These are phyloP conservation scores for Mrakia hoshinonis DNA, from an alignment of 768 basidiomycete genomes.

Conservation along the genomic window DNA sequence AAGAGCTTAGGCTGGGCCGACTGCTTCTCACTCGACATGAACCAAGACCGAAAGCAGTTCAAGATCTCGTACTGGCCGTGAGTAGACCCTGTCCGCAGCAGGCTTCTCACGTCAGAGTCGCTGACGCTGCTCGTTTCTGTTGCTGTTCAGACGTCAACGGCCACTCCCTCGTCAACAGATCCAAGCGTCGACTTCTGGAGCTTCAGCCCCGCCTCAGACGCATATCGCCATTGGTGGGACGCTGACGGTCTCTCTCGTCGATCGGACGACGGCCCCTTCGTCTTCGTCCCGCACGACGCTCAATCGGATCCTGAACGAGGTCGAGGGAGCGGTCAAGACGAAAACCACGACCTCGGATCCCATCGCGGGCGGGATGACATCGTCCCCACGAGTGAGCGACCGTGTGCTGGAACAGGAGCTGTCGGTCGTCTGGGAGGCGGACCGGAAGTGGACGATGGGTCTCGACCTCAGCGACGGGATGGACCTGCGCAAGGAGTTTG, in stretches of 20 bases:
- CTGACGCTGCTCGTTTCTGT: neutral
- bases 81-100: conserved; percentile 26
- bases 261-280: neutral
- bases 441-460: conserved; percentile 55
- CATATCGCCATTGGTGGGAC: conserved; percentile 50
- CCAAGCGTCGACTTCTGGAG: neutral
- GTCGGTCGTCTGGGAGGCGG: conserved; percentile 68
- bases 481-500: conserved; percentile 43
- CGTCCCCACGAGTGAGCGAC: conserved; percentile 48
- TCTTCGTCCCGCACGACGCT: conserved; percentile 13
- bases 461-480: conserved; percentile 50
- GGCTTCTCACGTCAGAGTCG: neutral
- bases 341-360: conserved; percentile 24
- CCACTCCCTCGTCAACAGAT: neutral
- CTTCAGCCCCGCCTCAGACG: neutral
- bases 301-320: conserved; percentile 21
- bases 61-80: conserved; percentile 83
- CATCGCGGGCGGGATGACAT: conserved; percentile 44
- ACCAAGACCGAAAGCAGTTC: conserved; percentile 58
- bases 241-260: conserved; percentile 57
- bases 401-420: conserved; percentile 63
- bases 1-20: conserved; percentile 79
- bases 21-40: conserved; percentile 62
- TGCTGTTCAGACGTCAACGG: conserved; percentile 11
- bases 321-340: conserved; percentile 31